A percentile compares a stretch with the other conserved stretches of the same genome.
Conservation (phyloP, 2,329 filamentous ascomycete genomes). For the Xylariaceae sp. region DNA sequence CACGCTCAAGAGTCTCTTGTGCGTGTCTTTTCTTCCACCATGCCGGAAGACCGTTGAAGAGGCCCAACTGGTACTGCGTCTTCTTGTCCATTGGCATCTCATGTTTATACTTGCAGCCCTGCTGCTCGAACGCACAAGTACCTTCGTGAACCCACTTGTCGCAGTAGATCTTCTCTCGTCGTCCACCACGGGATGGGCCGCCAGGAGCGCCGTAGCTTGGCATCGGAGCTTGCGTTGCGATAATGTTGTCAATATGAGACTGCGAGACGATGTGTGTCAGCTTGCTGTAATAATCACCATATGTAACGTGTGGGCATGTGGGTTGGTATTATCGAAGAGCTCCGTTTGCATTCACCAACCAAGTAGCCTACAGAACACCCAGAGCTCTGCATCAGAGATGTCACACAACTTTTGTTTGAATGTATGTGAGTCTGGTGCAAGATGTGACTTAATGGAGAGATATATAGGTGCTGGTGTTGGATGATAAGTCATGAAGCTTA, state of each 20-base stretch:
- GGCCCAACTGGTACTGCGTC: conserved; percentile 66
- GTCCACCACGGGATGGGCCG: conserved; percentile 10
- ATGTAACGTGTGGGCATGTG: no score
- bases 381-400: no score
- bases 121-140: conserved; percentile 78
- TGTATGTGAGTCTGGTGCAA: no score
- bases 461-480: conserved; percentile 10
- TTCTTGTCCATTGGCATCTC: conserved; percentile 73
- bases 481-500: conserved; percentile 22
- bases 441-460: no score
- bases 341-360: conserved; percentile 4
- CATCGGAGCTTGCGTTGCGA: conserved; percentile 30
- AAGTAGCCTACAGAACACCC: no score
- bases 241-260: conserved; percentile 37
- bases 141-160: conserved; percentile 88
- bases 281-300: no score
- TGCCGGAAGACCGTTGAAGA: conserved; percentile 59
- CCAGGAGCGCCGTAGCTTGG: conserved; percentile 9
- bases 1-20: no score
- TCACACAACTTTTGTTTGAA: no score
- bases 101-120: conserved; percentile 86
- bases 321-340: neutral
- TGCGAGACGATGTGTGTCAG: conserved; percentile 14
- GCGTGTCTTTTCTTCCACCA: conserved; percentile 57
- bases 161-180: conserved; percentile 66